A percentile compares a stretch with the other conserved stretches of the same genome.
phyloP scores from a whole-genome alignment of 148 eudicot genomes.

The Salicornia ramosissima region DNA sequence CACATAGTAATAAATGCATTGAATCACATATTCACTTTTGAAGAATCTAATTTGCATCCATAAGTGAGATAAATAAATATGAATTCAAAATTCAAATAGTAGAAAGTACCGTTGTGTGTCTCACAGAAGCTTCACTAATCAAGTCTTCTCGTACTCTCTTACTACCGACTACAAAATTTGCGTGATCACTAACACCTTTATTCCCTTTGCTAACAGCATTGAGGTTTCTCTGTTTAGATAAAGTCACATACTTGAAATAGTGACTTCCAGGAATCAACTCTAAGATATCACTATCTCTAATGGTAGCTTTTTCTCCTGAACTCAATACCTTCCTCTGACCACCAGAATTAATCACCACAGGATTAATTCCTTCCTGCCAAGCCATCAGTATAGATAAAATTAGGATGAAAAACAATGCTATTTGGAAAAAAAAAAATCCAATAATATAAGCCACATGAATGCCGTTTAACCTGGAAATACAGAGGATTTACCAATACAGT shows the following conservation, averaged over 20 bases:
- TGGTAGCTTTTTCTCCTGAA: constrained; percentile 42
- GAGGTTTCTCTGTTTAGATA: constrained; percentile 24
- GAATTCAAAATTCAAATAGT: too few relatives aligned
- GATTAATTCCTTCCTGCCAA: constrained; percentile 81
- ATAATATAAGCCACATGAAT: background rate
- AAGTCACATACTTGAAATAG: constrained; percentile 52
- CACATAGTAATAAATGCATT: too few relatives aligned
- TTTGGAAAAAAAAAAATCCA: background rate
- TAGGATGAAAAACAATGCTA: constrained; percentile 5
- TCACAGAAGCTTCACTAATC: constrained; percentile 32
- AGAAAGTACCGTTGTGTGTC: constrained; percentile 23
- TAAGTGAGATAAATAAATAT: too few relatives aligned
- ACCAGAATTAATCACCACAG: constrained; percentile 55
- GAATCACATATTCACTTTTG: too few relatives aligned
- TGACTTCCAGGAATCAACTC: constrained; percentile 89
- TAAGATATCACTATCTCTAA: constrained; percentile 63
- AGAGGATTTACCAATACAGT: background rate
- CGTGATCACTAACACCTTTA: constrained; percentile 22
- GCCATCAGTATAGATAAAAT: constrained; percentile 18
- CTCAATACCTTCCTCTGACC: constrained; percentile 53
- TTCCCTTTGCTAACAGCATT: constrained; percentile 22
- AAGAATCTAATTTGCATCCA: too few relatives aligned
- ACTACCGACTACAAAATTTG: constrained; percentile 20
- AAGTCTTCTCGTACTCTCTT: constrained; percentile 46
- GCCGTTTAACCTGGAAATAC: background rate